These are phyloP conservation scores for Berberis vulgaris DNA, from an alignment of 164 flowering plant genomes.

Conservation along the genomic window DNA sequence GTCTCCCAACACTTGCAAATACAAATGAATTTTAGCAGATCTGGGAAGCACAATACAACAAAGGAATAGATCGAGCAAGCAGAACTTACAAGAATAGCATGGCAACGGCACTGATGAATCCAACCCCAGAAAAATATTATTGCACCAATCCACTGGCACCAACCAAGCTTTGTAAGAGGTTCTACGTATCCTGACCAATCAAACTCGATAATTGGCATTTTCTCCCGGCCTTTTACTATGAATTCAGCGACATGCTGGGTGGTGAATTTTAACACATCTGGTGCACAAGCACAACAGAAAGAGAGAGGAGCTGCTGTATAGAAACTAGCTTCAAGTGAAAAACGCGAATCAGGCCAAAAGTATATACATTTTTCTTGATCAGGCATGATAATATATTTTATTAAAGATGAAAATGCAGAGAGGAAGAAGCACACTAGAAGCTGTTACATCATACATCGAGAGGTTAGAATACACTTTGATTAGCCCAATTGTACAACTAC, in stretches of 20 bases:
- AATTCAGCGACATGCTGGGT: conserved; percentile 29
- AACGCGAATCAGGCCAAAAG: conserved; percentile 9
- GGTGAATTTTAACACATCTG: conserved; percentile 38
- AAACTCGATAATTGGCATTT: conserved; percentile 30
- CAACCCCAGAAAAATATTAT: conserved; percentile 76
- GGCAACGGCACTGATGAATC: conserved; percentile 79
- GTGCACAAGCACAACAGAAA: conserved; percentile 44
- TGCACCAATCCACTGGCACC: conserved; percentile 70
- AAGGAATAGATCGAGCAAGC: background rate
- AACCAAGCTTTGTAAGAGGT: conserved; percentile 54
- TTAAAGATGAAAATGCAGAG: too few relatives aligned
- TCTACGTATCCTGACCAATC: conserved; percentile 37
- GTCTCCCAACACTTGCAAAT: too few relatives aligned
- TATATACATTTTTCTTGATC: too few relatives aligned
- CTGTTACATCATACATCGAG: too few relatives aligned
- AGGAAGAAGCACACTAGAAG: too few relatives aligned
- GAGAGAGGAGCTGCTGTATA: conserved; percentile 83
- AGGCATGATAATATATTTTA: too few relatives aligned
- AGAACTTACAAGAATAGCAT: conserved; percentile 73
- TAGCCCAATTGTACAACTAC: too few relatives aligned
- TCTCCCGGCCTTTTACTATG: conserved; percentile 42
- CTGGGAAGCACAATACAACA: background rate
- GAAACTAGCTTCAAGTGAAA: conserved; percentile 40
- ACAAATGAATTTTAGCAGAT: too few relatives aligned
- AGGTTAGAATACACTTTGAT: too few relatives aligned